Evolutionary conservation across 2,329 filamentous ascomycete species (phyloP).

Genomic region (Ophiostoma sp.): DNA sequence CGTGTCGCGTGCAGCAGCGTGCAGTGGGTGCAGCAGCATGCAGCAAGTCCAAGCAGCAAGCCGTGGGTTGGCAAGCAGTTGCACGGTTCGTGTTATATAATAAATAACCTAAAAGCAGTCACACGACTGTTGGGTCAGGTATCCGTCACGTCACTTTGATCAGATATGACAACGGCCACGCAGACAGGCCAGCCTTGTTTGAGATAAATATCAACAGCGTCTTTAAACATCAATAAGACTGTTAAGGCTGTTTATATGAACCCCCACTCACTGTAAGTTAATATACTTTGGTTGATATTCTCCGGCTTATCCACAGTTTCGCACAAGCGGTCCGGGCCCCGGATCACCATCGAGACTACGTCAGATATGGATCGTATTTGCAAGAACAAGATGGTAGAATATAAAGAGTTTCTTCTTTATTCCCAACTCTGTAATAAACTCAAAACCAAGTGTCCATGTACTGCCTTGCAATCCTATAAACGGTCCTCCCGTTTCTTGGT

Average conservation of each 20-base stretch:
- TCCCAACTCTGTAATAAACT: background rate
- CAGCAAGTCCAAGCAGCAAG: background rate
- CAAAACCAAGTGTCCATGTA: background rate
- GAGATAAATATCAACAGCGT: background rate
- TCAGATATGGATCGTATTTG: background rate
- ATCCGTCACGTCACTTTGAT: background rate
- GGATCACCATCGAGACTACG: background rate
- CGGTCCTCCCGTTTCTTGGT: background rate
- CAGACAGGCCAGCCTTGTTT: conserved; percentile 1
- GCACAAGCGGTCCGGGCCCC: conserved; percentile 1
- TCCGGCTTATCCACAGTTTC: conserved; percentile 1
- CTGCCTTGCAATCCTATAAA: background rate
- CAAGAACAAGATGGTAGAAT: background rate
- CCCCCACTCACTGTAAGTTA: background rate
- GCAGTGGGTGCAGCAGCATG: too few species aligned
- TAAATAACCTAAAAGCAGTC: background rate
- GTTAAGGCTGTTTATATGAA: background rate
- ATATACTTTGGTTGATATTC: background rate
- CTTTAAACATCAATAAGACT: background rate
- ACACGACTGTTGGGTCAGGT: background rate
- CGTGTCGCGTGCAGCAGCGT: conserved; percentile 3
- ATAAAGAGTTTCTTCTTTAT: background rate
- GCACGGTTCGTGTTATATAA: background rate
- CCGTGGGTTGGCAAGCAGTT: background rate
- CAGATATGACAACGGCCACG: background rate